phyloP scores from a whole-genome alignment of 148 eudicot species.

The Silene latifolia region DNA sequence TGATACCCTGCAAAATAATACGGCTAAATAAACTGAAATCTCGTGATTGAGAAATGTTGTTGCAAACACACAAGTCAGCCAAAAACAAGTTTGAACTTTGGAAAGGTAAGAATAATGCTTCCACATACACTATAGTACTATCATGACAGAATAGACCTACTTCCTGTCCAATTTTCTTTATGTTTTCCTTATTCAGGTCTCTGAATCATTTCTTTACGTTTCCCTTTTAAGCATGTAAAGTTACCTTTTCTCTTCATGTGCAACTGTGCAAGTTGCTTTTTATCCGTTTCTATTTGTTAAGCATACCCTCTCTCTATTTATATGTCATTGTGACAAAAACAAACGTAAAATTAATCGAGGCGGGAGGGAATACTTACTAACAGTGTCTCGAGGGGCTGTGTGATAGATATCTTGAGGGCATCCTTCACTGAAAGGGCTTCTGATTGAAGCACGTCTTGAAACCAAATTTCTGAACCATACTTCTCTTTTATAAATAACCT shows the following conservation, averaged over 20 bases:
- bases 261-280: too few relatives aligned
- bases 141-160: constrained; percentile 8
- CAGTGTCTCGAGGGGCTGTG: constrained; percentile 49
- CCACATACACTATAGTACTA: not conserved
- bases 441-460: constrained; percentile 46
- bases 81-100: not conserved
- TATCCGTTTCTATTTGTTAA: too few relatives aligned
- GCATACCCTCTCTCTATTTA: too few relatives aligned
- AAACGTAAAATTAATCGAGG: too few relatives aligned
- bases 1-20: constrained; percentile 50
- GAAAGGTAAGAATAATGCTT: constrained; percentile 11
- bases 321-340: too few relatives aligned
- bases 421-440: constrained; percentile 60
- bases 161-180: too few relatives aligned
- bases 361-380: constrained; percentile 37
- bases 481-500: constrained; percentile 65
- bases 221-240: too few relatives aligned
- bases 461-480: constrained; percentile 67
- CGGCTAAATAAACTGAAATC: constrained; percentile 10
- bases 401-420: constrained; percentile 53
- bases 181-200: too few relatives aligned
- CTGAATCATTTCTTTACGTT: too few relatives aligned
- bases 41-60: not conserved
- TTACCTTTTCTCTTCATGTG: too few relatives aligned
- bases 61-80: not conserved